Evolutionary conservation across 345 rosid species (phyloP).

Genomic region (Gynandropsis gynandra): DNA sequence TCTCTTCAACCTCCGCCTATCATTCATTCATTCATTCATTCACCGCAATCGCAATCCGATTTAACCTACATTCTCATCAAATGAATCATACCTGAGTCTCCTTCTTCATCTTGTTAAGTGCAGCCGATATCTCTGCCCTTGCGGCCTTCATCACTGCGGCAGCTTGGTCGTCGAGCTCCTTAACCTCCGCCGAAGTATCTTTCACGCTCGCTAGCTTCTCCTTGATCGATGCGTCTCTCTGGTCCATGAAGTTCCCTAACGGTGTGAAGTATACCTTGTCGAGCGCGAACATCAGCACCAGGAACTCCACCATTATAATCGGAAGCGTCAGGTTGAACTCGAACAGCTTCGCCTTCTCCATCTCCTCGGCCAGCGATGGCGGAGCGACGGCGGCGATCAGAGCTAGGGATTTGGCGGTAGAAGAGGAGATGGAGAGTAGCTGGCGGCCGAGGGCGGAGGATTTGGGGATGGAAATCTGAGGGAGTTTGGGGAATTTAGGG

Average conservation of each 20-base stretch:
- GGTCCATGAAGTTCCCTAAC: conserved; percentile 85
- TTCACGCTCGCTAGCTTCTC: conserved; percentile 76
- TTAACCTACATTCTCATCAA: neutral
- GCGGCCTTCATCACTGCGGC: conserved; percentile 78
- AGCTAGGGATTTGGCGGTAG: conserved; percentile 54
- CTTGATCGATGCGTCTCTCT: conserved; percentile 60
- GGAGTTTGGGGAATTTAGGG: conserved; percentile 27
- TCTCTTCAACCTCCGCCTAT: conserved; percentile 62
- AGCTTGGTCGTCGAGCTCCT: conserved; percentile 78
- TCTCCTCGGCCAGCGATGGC: conserved; percentile 69
- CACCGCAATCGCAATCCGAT: neutral
- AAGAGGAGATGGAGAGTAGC: conserved; percentile 29
- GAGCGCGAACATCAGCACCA: conserved; percentile 73
- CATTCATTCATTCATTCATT: neutral
- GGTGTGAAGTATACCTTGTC: conserved; percentile 83
- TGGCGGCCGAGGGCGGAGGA: conserved; percentile 29
- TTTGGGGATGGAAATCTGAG: conserved; percentile 30
- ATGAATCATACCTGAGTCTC: conserved; percentile 41
- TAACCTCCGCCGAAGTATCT: conserved; percentile 75
- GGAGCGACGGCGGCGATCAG: conserved; percentile 56
- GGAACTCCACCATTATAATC: conserved; percentile 70
- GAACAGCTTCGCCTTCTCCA: conserved; percentile 85
- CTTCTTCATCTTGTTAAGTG: conserved; percentile 81
- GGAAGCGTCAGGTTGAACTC: conserved; percentile 93
- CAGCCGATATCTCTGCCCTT: conserved; percentile 85